Evolutionary conservation across 2,329 filamentous ascomycete genomes (phyloP).

Genomic region (Aspergillus fischeri): DNA sequence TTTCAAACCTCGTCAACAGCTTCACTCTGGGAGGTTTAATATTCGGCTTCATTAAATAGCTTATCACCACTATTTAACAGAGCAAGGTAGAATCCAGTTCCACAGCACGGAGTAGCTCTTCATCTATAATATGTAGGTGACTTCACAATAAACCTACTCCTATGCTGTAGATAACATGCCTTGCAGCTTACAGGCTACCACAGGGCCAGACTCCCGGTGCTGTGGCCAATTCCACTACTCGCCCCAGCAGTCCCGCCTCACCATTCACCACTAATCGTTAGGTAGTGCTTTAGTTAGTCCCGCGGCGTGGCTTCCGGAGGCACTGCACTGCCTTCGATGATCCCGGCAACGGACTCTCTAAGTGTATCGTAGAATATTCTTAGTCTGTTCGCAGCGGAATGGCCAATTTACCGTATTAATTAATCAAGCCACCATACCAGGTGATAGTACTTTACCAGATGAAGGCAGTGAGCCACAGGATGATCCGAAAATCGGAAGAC

Average conservation of each 20-base stretch:
- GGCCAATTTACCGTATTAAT: not conserved
- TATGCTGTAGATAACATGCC: not conserved
- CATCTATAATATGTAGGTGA: too few species aligned
- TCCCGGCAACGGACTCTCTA: slow-evolving; percentile 11
- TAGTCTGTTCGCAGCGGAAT: slow-evolving; percentile 9
- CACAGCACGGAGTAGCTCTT: not conserved
- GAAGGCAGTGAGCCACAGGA: not conserved
- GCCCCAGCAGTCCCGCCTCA: not conserved
- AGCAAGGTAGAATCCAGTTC: not conserved
- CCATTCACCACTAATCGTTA: not conserved
- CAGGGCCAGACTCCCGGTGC: not conserved
- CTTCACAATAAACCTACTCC: too few species aligned
- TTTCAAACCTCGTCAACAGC: not conserved
- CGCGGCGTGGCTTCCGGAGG: slow-evolving; percentile 9
- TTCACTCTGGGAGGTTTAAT: not conserved
- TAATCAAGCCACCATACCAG: not conserved
- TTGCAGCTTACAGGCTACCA: not conserved
- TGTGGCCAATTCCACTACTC: not conserved
- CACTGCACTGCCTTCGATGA: slow-evolving; percentile 8
- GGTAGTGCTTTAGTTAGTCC: slow-evolving; percentile 2
- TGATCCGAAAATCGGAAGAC: not conserved
- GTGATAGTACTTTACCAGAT: not conserved
- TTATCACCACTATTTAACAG: not conserved
- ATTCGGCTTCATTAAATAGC: not conserved
- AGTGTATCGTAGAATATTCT: slow-evolving; percentile 16